Base-by-base conservation (phyloP, 1,284 basidiomycete species). In the Neolentinus lepideus region DNA sequence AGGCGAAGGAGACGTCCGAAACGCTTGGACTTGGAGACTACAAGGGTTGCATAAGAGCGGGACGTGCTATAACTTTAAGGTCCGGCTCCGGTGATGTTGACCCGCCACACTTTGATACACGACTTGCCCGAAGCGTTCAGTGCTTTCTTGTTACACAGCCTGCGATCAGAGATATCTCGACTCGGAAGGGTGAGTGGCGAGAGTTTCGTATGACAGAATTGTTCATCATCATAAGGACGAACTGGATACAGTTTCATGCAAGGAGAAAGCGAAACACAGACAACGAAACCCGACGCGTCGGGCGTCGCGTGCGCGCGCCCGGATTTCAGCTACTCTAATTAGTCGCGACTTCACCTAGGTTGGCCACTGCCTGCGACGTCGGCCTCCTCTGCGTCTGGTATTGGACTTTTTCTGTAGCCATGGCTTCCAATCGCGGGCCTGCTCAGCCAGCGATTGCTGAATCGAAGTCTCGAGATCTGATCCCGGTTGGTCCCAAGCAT, bases 401-500 rank as follows among this genome's bases (percentile, higher is more conserved):
- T 6, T 43, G 38, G 16, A 16, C 19, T 4, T 43, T 16, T 4
- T 16, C 38, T 43, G 38, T 43, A 21, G 19, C 38, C 4, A 43
- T 43, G 38, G 38, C 38, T 43, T 43, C 38, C 16, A 43, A n/a
- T 16, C 55, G 61, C 45, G 65, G 63, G 54, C 52, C 52, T 31
- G 51, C 46, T 12, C 65, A 60, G 53, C 67, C 50, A 22, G 45
- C 63, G 19, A 56, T 66, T 25, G 29, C 63, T 12, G 48, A 64
- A n/a, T 62, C 69, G n/a, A 62, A 60, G 14, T 71, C 71, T 3
- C 71, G 68, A 53, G 82, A 77, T 35, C 74, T 89, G 27, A 72
- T 88, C 10, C 67, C 74, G 26, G 69, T 77, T 3, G 84, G 83
- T 12, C 77, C 78, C 4, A 72, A 74, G 58, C 72, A 83, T 55